phyloP scores from a whole-genome alignment of 352 stramenopile genomes.

The Phytopythium chamaehyphon region DNA sequence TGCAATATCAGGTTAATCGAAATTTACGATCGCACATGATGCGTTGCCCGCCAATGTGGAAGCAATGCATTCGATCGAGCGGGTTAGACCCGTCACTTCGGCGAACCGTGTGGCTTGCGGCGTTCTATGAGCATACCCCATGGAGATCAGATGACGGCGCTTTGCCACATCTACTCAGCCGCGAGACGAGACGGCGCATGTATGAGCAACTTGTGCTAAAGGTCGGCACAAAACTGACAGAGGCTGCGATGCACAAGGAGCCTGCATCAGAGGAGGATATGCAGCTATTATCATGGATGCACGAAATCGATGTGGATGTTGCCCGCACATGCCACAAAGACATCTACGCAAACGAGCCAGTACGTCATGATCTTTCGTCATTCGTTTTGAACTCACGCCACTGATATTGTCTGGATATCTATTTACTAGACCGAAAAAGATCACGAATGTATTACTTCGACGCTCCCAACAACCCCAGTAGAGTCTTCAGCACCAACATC shows the following conservation, averaged over 20 bases:
- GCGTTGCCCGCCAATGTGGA: constrained; percentile 58
- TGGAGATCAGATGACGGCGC: constrained; percentile 32
- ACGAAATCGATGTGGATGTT: constrained; percentile 82
- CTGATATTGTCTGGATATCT: not conserved
- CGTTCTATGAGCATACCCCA: constrained; percentile 55
- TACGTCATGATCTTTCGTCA: constrained; percentile 6
- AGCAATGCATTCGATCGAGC: constrained; percentile 60
- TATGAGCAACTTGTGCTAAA: constrained; percentile 69
- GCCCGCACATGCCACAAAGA: constrained; percentile 63
- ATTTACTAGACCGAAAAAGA: too few species aligned
- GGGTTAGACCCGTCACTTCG: constrained; percentile 41
- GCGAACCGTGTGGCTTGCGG: constrained; percentile 58
- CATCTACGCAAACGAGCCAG: constrained; percentile 34
- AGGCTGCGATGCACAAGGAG: constrained; percentile 19
- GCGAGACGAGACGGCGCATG: constrained; percentile 39
- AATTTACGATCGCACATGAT: constrained; percentile 29
- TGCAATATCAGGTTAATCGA: constrained; percentile 28
- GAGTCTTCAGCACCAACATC: too few species aligned
- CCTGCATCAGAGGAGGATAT: constrained; percentile 22
- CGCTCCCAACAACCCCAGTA: too few species aligned
- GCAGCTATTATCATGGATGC: constrained; percentile 64
- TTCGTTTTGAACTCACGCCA: not conserved
- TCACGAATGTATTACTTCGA: too few species aligned
- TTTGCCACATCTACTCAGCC: constrained; percentile 33
- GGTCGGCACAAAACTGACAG: constrained; percentile 37